phyloP scores from a whole-genome alignment of 768 basidiomycete genomes.

The Xanthoconium purpureum region DNA sequence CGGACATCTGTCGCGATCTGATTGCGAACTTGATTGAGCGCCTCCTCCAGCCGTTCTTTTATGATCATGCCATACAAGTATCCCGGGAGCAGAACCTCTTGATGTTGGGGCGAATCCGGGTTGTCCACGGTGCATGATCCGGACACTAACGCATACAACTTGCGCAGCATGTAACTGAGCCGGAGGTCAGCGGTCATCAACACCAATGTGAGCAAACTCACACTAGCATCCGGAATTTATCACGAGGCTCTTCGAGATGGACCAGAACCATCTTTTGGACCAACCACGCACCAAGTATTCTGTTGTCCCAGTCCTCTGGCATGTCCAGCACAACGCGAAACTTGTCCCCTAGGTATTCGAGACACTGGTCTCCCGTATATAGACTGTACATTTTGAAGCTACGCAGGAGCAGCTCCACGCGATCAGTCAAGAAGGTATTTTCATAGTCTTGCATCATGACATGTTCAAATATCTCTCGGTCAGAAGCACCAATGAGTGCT shows the following conservation, averaged over 20 bases:
- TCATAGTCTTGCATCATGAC: conserved; percentile 96
- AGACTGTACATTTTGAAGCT: conserved; percentile 94
- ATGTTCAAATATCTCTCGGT: conserved; percentile 95
- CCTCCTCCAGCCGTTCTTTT: conserved; percentile 95
- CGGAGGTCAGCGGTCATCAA: conserved; percentile 5
- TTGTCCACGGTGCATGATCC: conserved; percentile 90
- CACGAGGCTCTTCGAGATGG: conserved; percentile 80
- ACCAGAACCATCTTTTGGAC: conserved; percentile 85
- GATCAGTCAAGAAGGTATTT: conserved; percentile 96
- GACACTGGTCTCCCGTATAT: conserved; percentile 83
- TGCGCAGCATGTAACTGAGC: conserved; percentile 92
- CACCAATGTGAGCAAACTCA: conserved; percentile 32
- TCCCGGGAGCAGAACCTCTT: conserved; percentile 94
- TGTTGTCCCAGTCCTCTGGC: conserved; percentile 92
- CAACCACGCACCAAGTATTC: conserved; percentile 75
- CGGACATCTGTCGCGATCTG: conserved; percentile 73
- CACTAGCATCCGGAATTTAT: conserved; percentile 95
- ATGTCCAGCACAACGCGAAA: conserved; percentile 88
- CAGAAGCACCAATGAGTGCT: conserved; percentile 85
- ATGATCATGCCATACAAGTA: conserved; percentile 94
- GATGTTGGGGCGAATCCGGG: conserved; percentile 98
- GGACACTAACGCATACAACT: conserved; percentile 88
- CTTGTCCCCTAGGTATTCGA: conserved; percentile 95
- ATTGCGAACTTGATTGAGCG: conserved; percentile 65
- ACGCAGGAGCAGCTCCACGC: conserved; percentile 88